Evolutionary conservation across 2,329 filamentous ascomycete genomes (phyloP), one percentile per base, ranked within the genome.

Genomic region (Cercospora beticola): DNA sequence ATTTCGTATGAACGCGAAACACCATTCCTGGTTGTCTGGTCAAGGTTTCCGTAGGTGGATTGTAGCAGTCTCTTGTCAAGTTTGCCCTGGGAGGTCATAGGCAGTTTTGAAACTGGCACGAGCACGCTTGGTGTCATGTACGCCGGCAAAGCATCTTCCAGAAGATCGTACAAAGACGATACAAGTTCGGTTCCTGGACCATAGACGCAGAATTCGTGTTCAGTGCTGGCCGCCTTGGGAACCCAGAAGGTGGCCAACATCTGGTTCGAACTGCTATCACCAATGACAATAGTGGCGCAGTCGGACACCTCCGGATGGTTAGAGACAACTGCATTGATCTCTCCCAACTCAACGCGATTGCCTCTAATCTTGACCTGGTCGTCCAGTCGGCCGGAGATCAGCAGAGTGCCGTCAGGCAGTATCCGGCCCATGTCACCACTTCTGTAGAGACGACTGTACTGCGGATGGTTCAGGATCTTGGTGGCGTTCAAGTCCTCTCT

Each of bases 101-200:
- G 93, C 52, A 97, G 83, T 0, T 78, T 76, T 0, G 87, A 86
- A 6, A 97, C 82, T 0, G 91, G 91, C 5, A 97, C 81, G 3
- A 96, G 79, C 68, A 89, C 87, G 0, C 88, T 88, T 0, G 94
- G 94, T 1, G 96, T 80, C 92, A 95, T 95, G 77, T 97, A 97
- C 0, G 79, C 75, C 0, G 92, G 90, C 0, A 97, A 80, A 0
- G 81, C 81, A 3, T 84, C 81, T 52, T 82, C 79, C 0, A 96
- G 77, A 0, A 79, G 77, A 2, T 84, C 80, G 68, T 88, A 90
- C 0, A 95, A 78, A 14, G 67, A 31, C n/a, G 66, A 23, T 21
- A 73, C 59, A 21, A 70, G 43, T 16, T 65, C 31, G 2, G 59
- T 43, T 6, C 56, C 57, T 1, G 64, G 26, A 2, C 67, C 62